A percentile compares a stretch with the other conserved stretches of the same genome.
These are phyloP conservation scores for Rhipidocladum racemiflorum DNA, from an alignment of 176 grass and related monocot species.

Conservation along the genomic window DNA sequence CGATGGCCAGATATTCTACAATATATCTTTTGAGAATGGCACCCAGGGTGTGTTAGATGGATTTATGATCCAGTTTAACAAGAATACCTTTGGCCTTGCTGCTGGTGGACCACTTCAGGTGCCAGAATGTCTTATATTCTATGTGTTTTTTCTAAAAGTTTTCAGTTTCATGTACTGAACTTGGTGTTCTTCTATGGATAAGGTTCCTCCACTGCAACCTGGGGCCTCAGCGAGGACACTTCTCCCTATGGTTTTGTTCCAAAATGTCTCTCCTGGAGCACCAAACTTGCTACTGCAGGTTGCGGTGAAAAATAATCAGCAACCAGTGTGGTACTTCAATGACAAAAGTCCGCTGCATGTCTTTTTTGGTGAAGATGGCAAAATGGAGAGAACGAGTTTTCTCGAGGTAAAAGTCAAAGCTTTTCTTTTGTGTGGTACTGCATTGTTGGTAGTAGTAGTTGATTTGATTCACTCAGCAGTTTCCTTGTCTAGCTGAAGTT, in stretches of 20 bases:
- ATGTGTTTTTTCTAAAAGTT: not conserved
- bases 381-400: slow-evolving; percentile 84
- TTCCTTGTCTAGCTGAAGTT: not conserved
- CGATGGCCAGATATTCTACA: slow-evolving; percentile 92
- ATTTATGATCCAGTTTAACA: slow-evolving; percentile 99
- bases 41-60: slow-evolving; percentile 75
- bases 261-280: slow-evolving; percentile 74
- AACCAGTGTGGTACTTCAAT: slow-evolving; percentile 97
- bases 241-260: slow-evolving; percentile 79
- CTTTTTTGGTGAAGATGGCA: slow-evolving; percentile 91
- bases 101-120: slow-evolving; percentile 92
- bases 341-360: slow-evolving; percentile 76
- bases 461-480: not conserved
- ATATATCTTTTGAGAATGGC: slow-evolving; percentile 80
- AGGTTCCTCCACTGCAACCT: slow-evolving; percentile 81
- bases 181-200: slow-evolving; percentile 26
- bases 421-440: not conserved
- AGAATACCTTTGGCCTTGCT: slow-evolving; percentile 92
- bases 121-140: slow-evolving; percentile 6
- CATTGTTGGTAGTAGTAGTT: not conserved
- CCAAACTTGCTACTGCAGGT: slow-evolving; percentile 76
- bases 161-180: slow-evolving; percentile 24
- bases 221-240: slow-evolving; percentile 77
- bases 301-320: slow-evolving; percentile 96
- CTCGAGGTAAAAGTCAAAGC: slow-evolving; percentile 63